Evolutionary conservation across 177 flowering plant species (phyloP).

Genomic region (Tripterygium wilfordii): DNA sequence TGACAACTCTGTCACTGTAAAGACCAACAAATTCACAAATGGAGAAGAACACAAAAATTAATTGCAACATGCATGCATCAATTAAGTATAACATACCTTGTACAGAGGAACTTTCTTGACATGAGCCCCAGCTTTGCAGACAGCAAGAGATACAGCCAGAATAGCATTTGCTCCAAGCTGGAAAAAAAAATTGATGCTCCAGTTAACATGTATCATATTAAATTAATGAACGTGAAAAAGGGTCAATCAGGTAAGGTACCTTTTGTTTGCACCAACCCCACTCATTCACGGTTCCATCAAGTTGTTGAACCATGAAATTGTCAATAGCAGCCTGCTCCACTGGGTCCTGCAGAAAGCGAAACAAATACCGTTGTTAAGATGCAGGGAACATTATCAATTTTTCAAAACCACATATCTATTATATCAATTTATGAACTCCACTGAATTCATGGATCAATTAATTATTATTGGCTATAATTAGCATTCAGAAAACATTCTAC

Average conservation of each 20-base stretch:
- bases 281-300: conserved; percentile 79
- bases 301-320: conserved; percentile 77
- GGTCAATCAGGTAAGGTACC: conserved; percentile 23
- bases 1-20: too few species aligned
- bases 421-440: too few species aligned
- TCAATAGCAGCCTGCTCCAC: conserved; percentile 58
- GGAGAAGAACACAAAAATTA: too few species aligned
- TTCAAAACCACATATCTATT: too few species aligned
- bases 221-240: neutral
- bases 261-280: conserved; percentile 95
- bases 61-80: neutral
- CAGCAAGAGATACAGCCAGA: conserved; percentile 95
- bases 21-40: too few species aligned
- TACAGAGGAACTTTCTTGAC: conserved; percentile 75
- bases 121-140: conserved; percentile 91
- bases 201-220: neutral
- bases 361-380: neutral
- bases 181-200: neutral
- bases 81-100: conserved; percentile 42
- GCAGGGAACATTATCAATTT: too few species aligned
- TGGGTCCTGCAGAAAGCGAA: conserved; percentile 47
- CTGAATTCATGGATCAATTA: too few species aligned
- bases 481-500: too few species aligned
- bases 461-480: too few species aligned
- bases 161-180: conserved; percentile 98